Evolutionary conservation across 345 rosid genomes (phyloP), one percentile per base, ranked within the genome.

Genomic region (Combretum micranthum): DNA sequence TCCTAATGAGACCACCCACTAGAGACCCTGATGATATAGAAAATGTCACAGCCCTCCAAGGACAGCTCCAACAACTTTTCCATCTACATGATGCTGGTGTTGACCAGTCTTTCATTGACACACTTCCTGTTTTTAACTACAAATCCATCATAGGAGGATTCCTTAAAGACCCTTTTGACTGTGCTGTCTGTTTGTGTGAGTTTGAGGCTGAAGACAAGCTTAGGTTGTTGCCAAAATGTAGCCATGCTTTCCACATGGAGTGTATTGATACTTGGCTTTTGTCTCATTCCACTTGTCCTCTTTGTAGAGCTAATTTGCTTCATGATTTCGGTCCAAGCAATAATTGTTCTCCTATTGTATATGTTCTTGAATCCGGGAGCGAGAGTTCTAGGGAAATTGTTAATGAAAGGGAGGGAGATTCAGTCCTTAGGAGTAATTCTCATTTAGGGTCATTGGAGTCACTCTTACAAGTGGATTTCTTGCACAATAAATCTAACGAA

Each of bases 221-320:
- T 52, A 82, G 99, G 69, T 75, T 93, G 76, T 73, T 93, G 43
- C 99, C 99, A 10, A 93, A 90, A 76, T 93, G 99, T 23, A 90
- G 97, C 70, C 99, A 93, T 72, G 99, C 99, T 46, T 93, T 93
- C 71, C 99, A 93, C 70, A 75, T 81, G 96, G 99, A 90, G 47
- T 93, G 99, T 62, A 93, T 93, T 47, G 99, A 93, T 47, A 90
- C 97, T 17, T 93, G 99, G 99, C 88, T 93, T 50, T 72, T 93
- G 77, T 93, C 97, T 66, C 99, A 93, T 77, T 93, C 99, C 15
- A 93, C 95, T 61, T 93, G 99, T 76, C 99, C 99, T 46, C 76
- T 90, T n/a, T 93, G 97, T 56, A 77, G 99, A 79, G 86, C 82
- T 12, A 69, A 77, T 54, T 72, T 93, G 72, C 74, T 90, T 62